A percentile compares a stretch with the other conserved stretches of the same genome.
Evolutionary conservation across 2,329 filamentous ascomycete genomes (phyloP).

Genomic region (Aspergillus intermedius): DNA sequence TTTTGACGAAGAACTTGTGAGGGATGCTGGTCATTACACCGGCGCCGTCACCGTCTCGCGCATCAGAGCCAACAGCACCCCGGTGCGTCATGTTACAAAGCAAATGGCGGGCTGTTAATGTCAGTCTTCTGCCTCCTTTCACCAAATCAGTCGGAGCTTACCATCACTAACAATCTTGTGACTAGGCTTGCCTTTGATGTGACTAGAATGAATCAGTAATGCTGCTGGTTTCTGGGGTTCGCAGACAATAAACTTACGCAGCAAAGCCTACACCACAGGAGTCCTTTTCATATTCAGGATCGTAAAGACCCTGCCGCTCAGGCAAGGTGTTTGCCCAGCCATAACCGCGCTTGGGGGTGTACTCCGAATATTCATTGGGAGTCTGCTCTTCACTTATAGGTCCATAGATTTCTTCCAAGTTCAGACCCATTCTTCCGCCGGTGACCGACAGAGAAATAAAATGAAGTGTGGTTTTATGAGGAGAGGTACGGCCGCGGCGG

Average conservation of each 20-base stretch:
- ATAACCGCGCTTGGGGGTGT: conserved; percentile 59
- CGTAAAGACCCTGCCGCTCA: conserved; percentile 97
- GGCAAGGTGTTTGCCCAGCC: conserved; percentile 93
- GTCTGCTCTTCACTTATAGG: conserved; percentile 39
- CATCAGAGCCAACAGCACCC: conserved; percentile 95
- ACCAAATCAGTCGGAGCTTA: conserved; percentile 41
- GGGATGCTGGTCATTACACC: conserved; percentile 99
- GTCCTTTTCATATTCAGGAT: conserved; percentile 95
- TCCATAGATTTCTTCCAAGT: conserved; percentile 44
- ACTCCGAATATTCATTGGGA: conserved; percentile 46
- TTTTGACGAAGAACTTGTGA: conserved; percentile 97
- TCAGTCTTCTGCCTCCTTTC: neutral
- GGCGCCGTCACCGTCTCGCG: conserved; percentile 93
- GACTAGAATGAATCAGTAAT: conserved; percentile 46
- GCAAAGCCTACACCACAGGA: conserved; percentile 98
- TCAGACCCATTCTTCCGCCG: conserved; percentile 47
- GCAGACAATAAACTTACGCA: conserved; percentile 58
- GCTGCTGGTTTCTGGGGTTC: neutral
- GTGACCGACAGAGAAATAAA: conserved; percentile 35
- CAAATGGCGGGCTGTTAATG: conserved; percentile 66
- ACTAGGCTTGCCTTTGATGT: conserved; percentile 94
- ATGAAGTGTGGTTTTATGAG: conserved; percentile 7
- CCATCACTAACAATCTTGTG: conserved; percentile 99
- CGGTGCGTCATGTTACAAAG: conserved; percentile 99
- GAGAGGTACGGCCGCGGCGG: conserved; percentile 8